A percentile compares a stretch with the other conserved stretches of the same genome.
Evolutionary conservation across 2,329 filamentous ascomycete genomes (phyloP).

Genomic region (Aspergillus phoenicis): DNA sequence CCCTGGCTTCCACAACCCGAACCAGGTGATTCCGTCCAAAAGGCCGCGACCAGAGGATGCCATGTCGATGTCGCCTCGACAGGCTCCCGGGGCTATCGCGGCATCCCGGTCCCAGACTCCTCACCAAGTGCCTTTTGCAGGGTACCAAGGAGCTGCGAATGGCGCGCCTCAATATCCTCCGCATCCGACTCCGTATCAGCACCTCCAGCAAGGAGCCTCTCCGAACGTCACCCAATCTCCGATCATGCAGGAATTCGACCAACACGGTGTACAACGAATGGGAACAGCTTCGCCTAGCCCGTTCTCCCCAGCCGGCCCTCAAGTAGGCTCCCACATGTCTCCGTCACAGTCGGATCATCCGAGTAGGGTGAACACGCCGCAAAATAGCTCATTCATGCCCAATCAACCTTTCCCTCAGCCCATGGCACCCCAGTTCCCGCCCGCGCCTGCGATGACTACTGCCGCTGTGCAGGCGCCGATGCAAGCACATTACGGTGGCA

Average conservation of each 20-base stretch:
- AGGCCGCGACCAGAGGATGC: slow-evolving; percentile 83
- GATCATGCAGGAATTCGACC: slow-evolving; percentile 73
- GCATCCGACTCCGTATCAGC: slow-evolving; percentile 73
- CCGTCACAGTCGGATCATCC: slow-evolving; percentile 75
- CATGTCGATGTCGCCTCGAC: slow-evolving; percentile 77
- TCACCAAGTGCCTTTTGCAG: slow-evolving; percentile 72
- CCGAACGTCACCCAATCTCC: slow-evolving; percentile 88
- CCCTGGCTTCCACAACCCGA: slow-evolving; percentile 75
- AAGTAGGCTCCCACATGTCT: slow-evolving; percentile 72
- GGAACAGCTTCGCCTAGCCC: slow-evolving; percentile 91
- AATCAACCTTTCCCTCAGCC: slow-evolving; percentile 44
- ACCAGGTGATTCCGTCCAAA: slow-evolving; percentile 86
- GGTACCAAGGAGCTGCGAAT: slow-evolving; percentile 68
- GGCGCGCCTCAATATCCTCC: slow-evolving; percentile 60
- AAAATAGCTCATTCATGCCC: slow-evolving; percentile 70
- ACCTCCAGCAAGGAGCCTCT: slow-evolving; percentile 78
- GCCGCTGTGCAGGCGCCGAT: slow-evolving; percentile 44
- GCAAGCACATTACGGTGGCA: slow-evolving; percentile 54
- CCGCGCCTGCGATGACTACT: slow-evolving; percentile 42
- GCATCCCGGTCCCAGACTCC: slow-evolving; percentile 91
- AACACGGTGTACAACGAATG: slow-evolving; percentile 74
- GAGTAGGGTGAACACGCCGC: slow-evolving; percentile 67
- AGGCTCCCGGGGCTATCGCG: slow-evolving; percentile 71
- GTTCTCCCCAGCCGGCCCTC: slow-evolving; percentile 75
- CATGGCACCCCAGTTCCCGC: slow-evolving; percentile 47